Evolutionary conservation across 306 rosid genomes (phyloP).

Genomic region (Cicer pinnatifidum): DNA sequence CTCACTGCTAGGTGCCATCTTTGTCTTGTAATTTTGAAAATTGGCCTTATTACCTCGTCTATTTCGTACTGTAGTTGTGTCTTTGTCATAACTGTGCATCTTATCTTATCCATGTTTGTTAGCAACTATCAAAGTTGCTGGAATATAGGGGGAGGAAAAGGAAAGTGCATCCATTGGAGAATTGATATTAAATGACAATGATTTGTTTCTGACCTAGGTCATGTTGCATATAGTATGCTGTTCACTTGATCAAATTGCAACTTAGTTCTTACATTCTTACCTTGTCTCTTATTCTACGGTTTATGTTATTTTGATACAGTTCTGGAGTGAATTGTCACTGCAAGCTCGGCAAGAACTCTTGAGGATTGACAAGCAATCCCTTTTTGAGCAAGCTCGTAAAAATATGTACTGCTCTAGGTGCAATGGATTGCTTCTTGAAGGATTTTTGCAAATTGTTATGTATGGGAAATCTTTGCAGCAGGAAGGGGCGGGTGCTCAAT

Average conservation of each 20-base stretch:
- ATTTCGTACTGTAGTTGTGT: not conserved
- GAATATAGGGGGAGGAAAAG: conserved; percentile 9
- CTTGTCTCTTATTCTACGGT: conserved; percentile 43
- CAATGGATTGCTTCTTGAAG: conserved; percentile 96
- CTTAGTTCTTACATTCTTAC: conserved; percentile 26
- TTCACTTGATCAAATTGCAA: conserved; percentile 30
- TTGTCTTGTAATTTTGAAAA: not conserved
- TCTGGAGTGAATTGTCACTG: conserved; percentile 80
- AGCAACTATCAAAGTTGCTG: conserved; percentile 14
- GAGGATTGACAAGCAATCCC: conserved; percentile 94
- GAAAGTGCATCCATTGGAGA: conserved; percentile 21
- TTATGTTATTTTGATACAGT: conserved; percentile 59
- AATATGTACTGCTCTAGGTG: conserved; percentile 99
- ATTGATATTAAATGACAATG: conserved; percentile 22
- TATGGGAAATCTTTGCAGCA: conserved; percentile 91
- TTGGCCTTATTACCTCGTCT: not conserved
- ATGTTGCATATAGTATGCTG: not conserved
- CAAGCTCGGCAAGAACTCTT: conserved; percentile 83
- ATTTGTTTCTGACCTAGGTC: conserved; percentile 29
- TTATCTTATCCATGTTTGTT: conserved; percentile 29
- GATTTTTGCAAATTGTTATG: conserved; percentile 94
- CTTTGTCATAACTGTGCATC: conserved; percentile 12
- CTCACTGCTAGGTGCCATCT: not conserved
- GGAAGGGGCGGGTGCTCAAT: conserved; percentile 60
- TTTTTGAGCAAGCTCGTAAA: conserved; percentile 97